A percentile compares a stretch with the other conserved stretches of the same genome.
Conservation (phyloP, 345 rosid genomes). For the Physaria fendleri region DNA sequence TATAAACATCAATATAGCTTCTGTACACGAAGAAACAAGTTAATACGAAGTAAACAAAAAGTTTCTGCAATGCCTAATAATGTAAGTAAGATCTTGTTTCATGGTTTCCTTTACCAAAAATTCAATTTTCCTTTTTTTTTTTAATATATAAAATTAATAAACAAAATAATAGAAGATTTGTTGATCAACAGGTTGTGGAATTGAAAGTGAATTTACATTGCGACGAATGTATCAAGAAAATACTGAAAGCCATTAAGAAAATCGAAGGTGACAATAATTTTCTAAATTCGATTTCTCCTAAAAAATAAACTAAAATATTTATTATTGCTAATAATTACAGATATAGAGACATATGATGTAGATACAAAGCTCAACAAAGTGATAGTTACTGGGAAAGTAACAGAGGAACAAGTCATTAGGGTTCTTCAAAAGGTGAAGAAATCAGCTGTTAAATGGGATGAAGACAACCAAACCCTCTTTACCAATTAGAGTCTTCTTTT, state of each 20-base stretch:
- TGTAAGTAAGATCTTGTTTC: too few species aligned
- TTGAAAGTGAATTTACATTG: slow-evolving; percentile 76
- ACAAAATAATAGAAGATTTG: background rate
- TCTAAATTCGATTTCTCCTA: background rate
- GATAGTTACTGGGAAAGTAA: slow-evolving; percentile 70
- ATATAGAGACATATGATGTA: slow-evolving; percentile 71
- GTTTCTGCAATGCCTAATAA: too few species aligned
- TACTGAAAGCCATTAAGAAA: slow-evolving; percentile 83
- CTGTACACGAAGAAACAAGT: too few species aligned
- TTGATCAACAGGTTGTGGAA: slow-evolving; percentile 53
- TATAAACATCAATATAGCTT: too few species aligned
- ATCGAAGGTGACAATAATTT: slow-evolving; percentile 43
- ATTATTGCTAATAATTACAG: slow-evolving; percentile 23
- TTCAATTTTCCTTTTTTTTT: too few species aligned
- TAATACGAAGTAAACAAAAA: too few species aligned
- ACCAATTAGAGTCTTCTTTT: background rate
- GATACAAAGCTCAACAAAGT: slow-evolving; percentile 81
- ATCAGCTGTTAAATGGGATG: slow-evolving; percentile 49
- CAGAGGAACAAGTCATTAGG: slow-evolving; percentile 57
- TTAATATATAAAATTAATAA: too few species aligned
- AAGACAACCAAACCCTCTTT: slow-evolving; percentile 19
- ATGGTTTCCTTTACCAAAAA: too few species aligned
- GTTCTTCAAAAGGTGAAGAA: slow-evolving; percentile 74
- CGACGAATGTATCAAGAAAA: slow-evolving; percentile 69
- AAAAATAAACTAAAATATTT: background rate